Evolutionary conservation across 2,329 filamentous ascomycete genomes (phyloP).

Genomic region (Colletotrichum tanaceti): DNA sequence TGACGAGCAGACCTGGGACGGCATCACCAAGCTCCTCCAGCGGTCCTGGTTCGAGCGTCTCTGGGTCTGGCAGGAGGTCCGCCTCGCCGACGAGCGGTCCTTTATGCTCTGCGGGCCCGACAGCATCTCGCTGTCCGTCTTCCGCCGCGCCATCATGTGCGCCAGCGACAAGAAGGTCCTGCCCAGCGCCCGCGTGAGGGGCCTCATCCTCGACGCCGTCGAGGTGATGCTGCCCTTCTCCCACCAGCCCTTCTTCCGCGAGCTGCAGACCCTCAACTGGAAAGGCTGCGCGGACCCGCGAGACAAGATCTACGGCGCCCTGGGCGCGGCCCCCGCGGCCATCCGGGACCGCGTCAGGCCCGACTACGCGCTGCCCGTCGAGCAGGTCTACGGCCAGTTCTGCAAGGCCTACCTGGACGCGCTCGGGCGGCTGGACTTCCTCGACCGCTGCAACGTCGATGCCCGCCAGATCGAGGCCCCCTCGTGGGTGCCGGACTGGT

Average conservation of each 20-base stretch:
- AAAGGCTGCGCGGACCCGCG: conserved; percentile 1
- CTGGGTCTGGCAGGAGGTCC: conserved; percentile 12
- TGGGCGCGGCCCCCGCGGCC: conserved; percentile 1
- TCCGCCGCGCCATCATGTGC: conserved; percentile 8
- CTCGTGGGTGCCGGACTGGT: conserved; percentile 14
- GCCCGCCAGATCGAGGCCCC: background rate
- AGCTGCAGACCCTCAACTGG: conserved; percentile 9
- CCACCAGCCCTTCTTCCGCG: conserved; percentile 6
- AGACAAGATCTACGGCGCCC: conserved; percentile 6
- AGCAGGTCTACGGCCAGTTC: conserved; percentile 1
- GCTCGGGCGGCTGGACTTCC: background rate
- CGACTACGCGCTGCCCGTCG: background rate
- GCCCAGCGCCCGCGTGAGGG: background rate
- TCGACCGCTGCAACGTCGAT: conserved; percentile 7
- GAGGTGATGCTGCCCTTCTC: conserved; percentile 12
- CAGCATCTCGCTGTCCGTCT: conserved; percentile 4
- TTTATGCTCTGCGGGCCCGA: conserved; percentile 10
- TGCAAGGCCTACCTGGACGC: background rate
- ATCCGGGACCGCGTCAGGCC: background rate
- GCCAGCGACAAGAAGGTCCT: conserved; percentile 10
- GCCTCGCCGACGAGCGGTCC: conserved; percentile 4
- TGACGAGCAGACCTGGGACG: conserved; percentile 2
- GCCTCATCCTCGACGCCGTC: conserved; percentile 8
- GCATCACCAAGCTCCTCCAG: background rate
- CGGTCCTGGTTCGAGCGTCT: conserved; percentile 10